Base-by-base conservation (phyloP, 2,329 filamentous ascomycete genomes). In the Stromatinia cepivora region DNA sequence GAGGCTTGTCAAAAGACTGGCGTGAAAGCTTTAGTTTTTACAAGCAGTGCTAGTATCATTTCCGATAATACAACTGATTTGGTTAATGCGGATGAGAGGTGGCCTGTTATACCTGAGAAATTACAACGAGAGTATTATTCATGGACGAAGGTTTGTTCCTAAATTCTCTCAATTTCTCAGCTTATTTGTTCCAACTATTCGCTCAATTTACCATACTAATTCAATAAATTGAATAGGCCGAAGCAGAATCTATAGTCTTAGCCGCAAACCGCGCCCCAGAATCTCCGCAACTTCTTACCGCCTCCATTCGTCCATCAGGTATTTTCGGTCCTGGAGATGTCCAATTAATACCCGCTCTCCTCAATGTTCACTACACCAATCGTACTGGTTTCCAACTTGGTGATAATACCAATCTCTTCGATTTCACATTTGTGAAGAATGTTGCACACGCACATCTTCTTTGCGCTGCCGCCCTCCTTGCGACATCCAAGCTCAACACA, bases 311-410 rank as follows among this genome's bases (percentile, higher is more conserved):
- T 22, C 92, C 94, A 9, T 91, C 93, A 17, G 92, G 92, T 73
- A 96, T 98, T 79, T 92, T 97, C 77, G 94, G 94, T 76, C 92
- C 95, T 78, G 92, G 92, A 75, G 95, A 99, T 81, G 87, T 88
- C 66, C 90, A 93, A 78, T 81, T 90, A 20, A 87, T 94, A 46
- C 87, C 89, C 72, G 88, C 90, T 74, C 86, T 97, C 72, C 84
- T 97, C 76, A 86, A 88, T 72, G 88, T 92, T 75, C 91, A 90
- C 78, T 84, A 85, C 70, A 84, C 87, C 71, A 84, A 87, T 75
- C 89, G 92, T 73, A 90, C 92, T 50, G 87, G 86, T 72, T 88
- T 95, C 78, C 92, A 97, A 79, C 86, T 98, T 31, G 95, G 95
- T 74, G 81, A 87, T n/a, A 88, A 88, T 73, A 82, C 83, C 71